phyloP scores from a whole-genome alignment of 345 rosid species.

The Triadica sebifera region DNA sequence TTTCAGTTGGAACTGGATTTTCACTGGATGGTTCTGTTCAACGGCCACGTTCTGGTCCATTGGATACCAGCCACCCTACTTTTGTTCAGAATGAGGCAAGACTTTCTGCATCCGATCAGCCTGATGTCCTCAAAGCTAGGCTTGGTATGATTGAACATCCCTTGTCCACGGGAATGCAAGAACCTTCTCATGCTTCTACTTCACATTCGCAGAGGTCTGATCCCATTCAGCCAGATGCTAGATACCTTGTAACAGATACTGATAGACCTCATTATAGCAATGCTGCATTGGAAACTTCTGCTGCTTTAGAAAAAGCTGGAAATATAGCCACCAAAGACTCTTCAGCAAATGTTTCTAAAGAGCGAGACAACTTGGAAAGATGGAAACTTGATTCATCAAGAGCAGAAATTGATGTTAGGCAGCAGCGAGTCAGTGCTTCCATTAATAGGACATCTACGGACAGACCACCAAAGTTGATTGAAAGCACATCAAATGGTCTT shows the following conservation, averaged over 20 bases:
- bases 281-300: constrained; percentile 47
- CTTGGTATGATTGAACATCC: constrained; percentile 54
- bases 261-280: constrained; percentile 67
- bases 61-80: constrained; percentile 61
- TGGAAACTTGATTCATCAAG: constrained; percentile 44
- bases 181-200: constrained; percentile 72
- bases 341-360: constrained; percentile 31
- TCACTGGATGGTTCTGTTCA: constrained; percentile 57
- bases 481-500: constrained; percentile 61
- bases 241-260: constrained; percentile 40
- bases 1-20: constrained; percentile 61
- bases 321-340: constrained; percentile 30
- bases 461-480: constrained; percentile 65
- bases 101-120: constrained; percentile 51
- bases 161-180: constrained; percentile 39
- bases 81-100: constrained; percentile 59
- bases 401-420: constrained; percentile 56
- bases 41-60: constrained; percentile 68
- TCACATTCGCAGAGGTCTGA: constrained; percentile 73
- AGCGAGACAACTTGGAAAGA: constrained; percentile 41
- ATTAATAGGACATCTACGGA: constrained; percentile 65
- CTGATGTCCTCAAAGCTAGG: constrained; percentile 55
- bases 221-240: constrained; percentile 48
- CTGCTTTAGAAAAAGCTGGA: constrained; percentile 37
- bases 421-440: constrained; percentile 46